These are phyloP conservation scores for Aspergillus novofumigatus DNA, from an alignment of 2,329 filamentous ascomycete genomes.

Conservation along the genomic window DNA sequence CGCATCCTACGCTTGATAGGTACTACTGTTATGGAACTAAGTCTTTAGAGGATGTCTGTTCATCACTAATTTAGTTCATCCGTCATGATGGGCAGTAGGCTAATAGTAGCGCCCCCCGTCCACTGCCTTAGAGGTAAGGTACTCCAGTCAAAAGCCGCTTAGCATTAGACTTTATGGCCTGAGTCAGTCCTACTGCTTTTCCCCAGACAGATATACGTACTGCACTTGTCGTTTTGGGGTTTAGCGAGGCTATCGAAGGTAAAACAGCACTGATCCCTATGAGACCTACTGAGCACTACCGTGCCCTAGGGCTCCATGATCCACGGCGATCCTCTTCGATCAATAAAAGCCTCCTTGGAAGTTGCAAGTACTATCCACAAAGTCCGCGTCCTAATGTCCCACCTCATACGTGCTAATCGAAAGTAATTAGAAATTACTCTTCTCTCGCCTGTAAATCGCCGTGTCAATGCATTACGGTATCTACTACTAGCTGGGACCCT, in stretches of 20 bases:
- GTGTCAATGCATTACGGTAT: not conserved
- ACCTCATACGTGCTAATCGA: not conserved
- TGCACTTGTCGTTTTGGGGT: not conserved
- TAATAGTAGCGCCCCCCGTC: not conserved
- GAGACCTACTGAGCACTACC: not conserved
- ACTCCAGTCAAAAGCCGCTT: not conserved
- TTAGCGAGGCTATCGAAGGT: constrained; percentile 8
- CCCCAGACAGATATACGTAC: not conserved
- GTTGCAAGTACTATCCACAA: not conserved
- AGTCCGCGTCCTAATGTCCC: not conserved
- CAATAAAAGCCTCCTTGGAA: not conserved
- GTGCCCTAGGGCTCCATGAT: not conserved
- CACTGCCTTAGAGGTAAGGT: not conserved
- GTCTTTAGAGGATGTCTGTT: not conserved
- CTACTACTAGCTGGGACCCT: constrained; percentile 6
- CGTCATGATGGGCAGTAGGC: not conserved
- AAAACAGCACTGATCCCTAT: constrained; percentile 5
- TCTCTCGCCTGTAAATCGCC: not conserved
- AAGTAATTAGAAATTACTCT: not conserved
- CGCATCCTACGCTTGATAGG: not conserved
- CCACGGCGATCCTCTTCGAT: not conserved
- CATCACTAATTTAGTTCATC: not conserved
- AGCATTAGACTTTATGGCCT: not conserved
- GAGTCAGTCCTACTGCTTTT: not conserved
- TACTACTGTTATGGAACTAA: not conserved